These are phyloP conservation scores for Exsudoporus frostii DNA, from an alignment of 768 basidiomycete species.

Conservation along the genomic window DNA sequence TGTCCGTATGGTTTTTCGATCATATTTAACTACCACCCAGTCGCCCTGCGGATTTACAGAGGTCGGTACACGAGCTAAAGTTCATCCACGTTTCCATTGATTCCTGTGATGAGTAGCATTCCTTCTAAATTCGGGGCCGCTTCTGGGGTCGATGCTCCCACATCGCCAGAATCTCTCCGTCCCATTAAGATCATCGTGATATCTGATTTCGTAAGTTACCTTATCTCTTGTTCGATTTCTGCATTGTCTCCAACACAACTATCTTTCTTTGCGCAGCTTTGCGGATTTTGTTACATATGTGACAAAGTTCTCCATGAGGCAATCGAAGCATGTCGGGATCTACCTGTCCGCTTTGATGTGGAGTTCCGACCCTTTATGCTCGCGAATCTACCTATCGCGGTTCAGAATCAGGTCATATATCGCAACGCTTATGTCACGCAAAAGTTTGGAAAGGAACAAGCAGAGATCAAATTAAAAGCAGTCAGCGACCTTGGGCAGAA, in stretches of 20 bases:
- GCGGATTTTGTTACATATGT: conserved; percentile 37
- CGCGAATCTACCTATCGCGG: background rate
- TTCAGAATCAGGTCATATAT: background rate
- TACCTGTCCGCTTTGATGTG: conserved; percentile 32
- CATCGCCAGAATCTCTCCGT: conserved; percentile 16
- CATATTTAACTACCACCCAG: background rate
- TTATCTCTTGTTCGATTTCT: background rate
- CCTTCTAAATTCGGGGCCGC: conserved; percentile 14
- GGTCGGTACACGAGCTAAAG: conserved; percentile 4
- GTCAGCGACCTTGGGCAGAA: conserved; percentile 24
- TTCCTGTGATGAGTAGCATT: conserved; percentile 6
- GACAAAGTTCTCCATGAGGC: conserved; percentile 33
- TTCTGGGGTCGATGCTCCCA: background rate
- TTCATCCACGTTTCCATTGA: background rate
- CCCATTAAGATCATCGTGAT: conserved; percentile 31
- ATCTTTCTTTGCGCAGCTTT: conserved; percentile 19
- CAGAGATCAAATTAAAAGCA: conserved; percentile 24
- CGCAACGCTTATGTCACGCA: conserved; percentile 21
- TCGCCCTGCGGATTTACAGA: conserved; percentile 10
- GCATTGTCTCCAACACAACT: background rate
- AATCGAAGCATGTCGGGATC: conserved; percentile 29
- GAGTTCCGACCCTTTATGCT: conserved; percentile 33
- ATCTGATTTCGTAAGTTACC: conserved; percentile 29
- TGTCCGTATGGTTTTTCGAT: background rate
- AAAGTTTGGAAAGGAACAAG: conserved; percentile 26